Conservation (phyloP, 176 grass and related monocot species). For the Elaeis guineensis region DNA sequence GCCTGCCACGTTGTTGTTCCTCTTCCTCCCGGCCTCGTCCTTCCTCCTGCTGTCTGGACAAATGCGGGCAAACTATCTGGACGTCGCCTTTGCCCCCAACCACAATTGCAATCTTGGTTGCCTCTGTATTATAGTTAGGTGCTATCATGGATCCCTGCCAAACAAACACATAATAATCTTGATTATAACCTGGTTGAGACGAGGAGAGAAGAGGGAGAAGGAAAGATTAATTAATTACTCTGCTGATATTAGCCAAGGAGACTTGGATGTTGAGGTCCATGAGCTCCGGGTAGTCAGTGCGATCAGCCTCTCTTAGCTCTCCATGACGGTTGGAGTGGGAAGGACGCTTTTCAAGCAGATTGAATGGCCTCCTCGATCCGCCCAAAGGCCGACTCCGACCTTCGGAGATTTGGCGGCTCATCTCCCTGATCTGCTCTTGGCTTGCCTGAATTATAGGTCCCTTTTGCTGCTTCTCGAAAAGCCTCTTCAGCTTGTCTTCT, state of each 20-base stretch:
- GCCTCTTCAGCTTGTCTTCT: background rate
- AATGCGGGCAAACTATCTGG: conserved; percentile 74
- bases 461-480: conserved; percentile 3
- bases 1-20: conserved; percentile 11
- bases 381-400: conserved; percentile 24
- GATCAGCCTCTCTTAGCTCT: conserved; percentile 58
- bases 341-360: conserved; percentile 50
- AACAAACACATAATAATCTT: background rate
- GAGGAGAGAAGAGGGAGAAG: background rate
- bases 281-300: conserved; percentile 37
- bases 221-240: conserved; percentile 2
- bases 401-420: conserved; percentile 34
- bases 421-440: conserved; percentile 49
- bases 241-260: conserved; percentile 49
- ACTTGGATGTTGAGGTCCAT: conserved; percentile 47
- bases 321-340: conserved; percentile 47
- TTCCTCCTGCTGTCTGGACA: conserved; percentile 6
- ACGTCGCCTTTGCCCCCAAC: conserved; percentile 27
- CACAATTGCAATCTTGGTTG: conserved; percentile 49
- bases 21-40: conserved; percentile 1
- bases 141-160: conserved; percentile 73
- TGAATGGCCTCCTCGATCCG: conserved; percentile 34
- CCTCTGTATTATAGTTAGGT: conserved; percentile 46
- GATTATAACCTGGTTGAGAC: background rate
- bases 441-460: conserved; percentile 11